Conservation (phyloP, 805 yeast genomes). For the Hanseniaspora vineae region DNA sequence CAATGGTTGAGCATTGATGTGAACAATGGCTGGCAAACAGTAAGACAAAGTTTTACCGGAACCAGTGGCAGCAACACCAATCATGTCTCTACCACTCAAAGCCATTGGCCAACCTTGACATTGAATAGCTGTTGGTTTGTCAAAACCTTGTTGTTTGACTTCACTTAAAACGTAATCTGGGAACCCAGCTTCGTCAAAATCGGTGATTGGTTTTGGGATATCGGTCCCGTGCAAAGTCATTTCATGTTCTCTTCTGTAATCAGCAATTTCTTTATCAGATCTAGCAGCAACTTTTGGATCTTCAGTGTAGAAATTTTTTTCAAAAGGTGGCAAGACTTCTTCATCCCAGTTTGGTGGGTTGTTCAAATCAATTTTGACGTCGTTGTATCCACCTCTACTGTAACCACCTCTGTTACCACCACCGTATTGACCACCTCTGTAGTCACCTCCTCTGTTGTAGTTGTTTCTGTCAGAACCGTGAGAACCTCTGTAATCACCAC, state of each 20-base stretch:
- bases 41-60: slow-evolving; percentile 97
- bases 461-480: slow-evolving; percentile 26
- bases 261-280: slow-evolving; percentile 55
- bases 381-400: slow-evolving; percentile 26
- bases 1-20: slow-evolving; percentile 95
- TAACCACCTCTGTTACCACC: slow-evolving; percentile 27
- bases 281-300: slow-evolving; percentile 66
- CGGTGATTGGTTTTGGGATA: slow-evolving; percentile 87
- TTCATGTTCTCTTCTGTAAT: slow-evolving; percentile 70
- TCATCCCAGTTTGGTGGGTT: slow-evolving; percentile 66
- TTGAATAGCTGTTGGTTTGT: slow-evolving; percentile 89
- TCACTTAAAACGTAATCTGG: slow-evolving; percentile 86
- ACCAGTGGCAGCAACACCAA: slow-evolving; percentile 98
- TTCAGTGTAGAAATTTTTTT: slow-evolving; percentile 89
- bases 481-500: slow-evolving; percentile 29
- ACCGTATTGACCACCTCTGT: slow-evolving; percentile 27
- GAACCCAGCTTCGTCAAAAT: slow-evolving; percentile 95
- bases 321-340: slow-evolving; percentile 66
- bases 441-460: slow-evolving; percentile 22
- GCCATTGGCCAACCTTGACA: slow-evolving; percentile 99
- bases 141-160: slow-evolving; percentile 87
- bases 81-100: slow-evolving; percentile 94
- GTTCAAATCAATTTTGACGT: slow-evolving; percentile 25
- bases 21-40: slow-evolving; percentile 94
- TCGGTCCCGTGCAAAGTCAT: slow-evolving; percentile 77